Evolutionary conservation across 441 rosid species (phyloP).

Genomic region (Erodium chrysanthum): DNA sequence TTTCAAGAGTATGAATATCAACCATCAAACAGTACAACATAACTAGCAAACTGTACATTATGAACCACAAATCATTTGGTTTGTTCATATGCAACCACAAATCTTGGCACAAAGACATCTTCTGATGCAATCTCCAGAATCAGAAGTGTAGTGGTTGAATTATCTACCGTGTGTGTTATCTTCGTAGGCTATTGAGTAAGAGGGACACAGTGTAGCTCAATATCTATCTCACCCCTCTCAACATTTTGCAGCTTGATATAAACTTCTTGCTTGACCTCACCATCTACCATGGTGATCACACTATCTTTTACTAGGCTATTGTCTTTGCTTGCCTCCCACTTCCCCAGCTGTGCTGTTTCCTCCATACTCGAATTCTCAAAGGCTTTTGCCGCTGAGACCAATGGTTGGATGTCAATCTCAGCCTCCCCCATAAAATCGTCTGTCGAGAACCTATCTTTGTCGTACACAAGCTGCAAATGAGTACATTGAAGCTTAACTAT

Average conservation of each 20-base stretch:
- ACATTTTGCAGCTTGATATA: slow-evolving; percentile 74
- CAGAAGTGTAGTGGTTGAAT: too few species aligned
- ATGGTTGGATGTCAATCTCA: slow-evolving; percentile 86
- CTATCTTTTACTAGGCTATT: slow-evolving; percentile 68
- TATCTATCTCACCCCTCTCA: slow-evolving; percentile 75
- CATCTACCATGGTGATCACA: slow-evolving; percentile 50
- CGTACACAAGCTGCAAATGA: slow-evolving; percentile 62
- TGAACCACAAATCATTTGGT: too few species aligned
- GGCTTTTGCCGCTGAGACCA: slow-evolving; percentile 72
- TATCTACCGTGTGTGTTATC: too few species aligned
- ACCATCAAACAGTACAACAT: too few species aligned
- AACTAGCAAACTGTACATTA: too few species aligned
- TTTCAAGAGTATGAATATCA: too few species aligned
- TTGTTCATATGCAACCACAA: too few species aligned
- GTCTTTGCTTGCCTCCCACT: slow-evolving; percentile 66
- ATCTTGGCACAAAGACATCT: too few species aligned
- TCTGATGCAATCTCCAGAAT: too few species aligned
- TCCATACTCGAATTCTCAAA: slow-evolving; percentile 43
- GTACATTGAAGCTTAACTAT: background rate
- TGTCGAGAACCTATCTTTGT: slow-evolving; percentile 71
- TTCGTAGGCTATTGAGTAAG: slow-evolving; percentile 52
- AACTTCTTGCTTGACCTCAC: slow-evolving; percentile 68
- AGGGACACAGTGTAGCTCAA: slow-evolving; percentile 87
- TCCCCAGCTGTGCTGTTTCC: slow-evolving; percentile 64
- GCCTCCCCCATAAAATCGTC: slow-evolving; percentile 99